Evolutionary conservation across 1,284 basidiomycete genomes (phyloP).

Genomic region (Irpex rosettiformis): DNA sequence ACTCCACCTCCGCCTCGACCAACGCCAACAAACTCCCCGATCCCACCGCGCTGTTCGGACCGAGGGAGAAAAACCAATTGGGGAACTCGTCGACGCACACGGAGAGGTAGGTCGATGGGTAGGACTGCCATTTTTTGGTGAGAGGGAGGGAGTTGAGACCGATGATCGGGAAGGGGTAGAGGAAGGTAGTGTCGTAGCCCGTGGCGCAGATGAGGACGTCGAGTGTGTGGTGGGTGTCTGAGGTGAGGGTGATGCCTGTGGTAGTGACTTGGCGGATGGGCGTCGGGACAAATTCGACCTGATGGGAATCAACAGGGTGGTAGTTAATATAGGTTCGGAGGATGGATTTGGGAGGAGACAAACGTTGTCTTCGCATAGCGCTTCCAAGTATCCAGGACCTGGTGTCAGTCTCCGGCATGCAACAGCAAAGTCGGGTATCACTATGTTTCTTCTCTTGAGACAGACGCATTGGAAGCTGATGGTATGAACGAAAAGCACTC

Average conservation of each 20-base stretch:
- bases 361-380: conserved; percentile 59
- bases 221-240: conserved; percentile 51
- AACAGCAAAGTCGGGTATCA: conserved; percentile 57
- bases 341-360: no score
- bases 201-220: conserved; percentile 46
- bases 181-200: conserved; percentile 49
- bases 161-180: conserved; percentile 48
- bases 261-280: conserved; percentile 49
- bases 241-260: conserved; percentile 51
- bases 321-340: no score
- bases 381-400: conserved; percentile 64
- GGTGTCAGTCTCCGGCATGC: conserved; percentile 60
- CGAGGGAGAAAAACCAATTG: conserved; percentile 54
- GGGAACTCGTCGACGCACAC: conserved; percentile 59
- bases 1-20: conserved; percentile 57
- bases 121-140: conserved; percentile 46
- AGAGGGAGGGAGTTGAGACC: conserved; percentile 47
- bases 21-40: conserved; percentile 28
- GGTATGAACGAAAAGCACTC: conserved; percentile 16
- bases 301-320: background rate
- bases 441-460: conserved; percentile 26
- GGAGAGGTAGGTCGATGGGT: conserved; percentile 53
- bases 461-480: background rate
- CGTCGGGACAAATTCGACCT: conserved; percentile 55
- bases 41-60: conserved; percentile 40